Conservation (phyloP, 257 asterid species). For the Nicotiana knightiana region DNA sequence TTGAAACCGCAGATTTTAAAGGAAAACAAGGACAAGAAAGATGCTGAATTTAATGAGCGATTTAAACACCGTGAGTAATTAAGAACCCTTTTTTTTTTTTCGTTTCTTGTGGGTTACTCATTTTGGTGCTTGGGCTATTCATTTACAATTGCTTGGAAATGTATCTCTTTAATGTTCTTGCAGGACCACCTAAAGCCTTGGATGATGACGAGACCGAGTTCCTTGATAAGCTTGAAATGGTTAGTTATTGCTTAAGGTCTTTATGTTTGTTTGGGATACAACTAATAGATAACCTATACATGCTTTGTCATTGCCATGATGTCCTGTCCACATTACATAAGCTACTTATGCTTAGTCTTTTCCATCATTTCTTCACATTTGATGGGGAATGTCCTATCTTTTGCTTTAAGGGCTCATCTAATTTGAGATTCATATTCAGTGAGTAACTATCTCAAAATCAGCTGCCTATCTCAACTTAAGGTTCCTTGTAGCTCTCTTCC, state of each 20-base stretch:
- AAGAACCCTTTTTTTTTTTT: not conserved
- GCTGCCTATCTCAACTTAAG: not conserved
- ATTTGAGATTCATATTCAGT: not conserved
- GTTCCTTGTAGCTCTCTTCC: not conserved
- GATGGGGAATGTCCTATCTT: not conserved
- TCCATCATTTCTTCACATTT: not conserved
- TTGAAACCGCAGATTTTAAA: constrained; percentile 47
- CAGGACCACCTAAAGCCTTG: constrained; percentile 97
- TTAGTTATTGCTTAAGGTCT: constrained; percentile 25
- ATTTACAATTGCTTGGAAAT: not conserved
- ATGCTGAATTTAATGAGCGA: constrained; percentile 92
- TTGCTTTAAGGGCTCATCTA: not conserved
- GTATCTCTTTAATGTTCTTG: constrained; percentile 9
- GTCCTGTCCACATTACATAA: not conserved
- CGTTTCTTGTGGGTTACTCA: not conserved
- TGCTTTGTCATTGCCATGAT: not conserved
- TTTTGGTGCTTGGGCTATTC: not conserved
- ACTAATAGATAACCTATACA: not conserved
- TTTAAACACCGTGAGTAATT: constrained; percentile 75
- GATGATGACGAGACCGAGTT: constrained; percentile 97
- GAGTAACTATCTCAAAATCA: not conserved
- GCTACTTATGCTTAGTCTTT: no score
- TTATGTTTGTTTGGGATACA: not conserved
- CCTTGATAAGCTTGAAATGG: constrained; percentile 74
- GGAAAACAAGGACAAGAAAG: constrained; percentile 93